Conservation (phyloP, 2,329 filamentous ascomycete species). For the Talaromyces marneffei region DNA sequence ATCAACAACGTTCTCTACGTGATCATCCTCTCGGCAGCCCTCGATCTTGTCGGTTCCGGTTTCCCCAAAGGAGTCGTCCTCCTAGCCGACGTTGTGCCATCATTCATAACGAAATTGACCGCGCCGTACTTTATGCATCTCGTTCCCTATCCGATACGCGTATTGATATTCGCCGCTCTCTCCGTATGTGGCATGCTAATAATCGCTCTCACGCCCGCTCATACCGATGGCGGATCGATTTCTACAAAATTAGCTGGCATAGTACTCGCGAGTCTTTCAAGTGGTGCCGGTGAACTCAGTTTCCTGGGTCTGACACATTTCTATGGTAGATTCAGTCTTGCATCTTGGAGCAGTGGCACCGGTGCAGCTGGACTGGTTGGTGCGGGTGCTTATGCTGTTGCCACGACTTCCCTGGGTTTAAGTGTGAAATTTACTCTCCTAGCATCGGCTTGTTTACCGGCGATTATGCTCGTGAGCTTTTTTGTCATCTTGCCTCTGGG, state of each 20-base stretch:
- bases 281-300: conserved; percentile 81
- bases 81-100: conserved; percentile 85
- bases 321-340: conserved; percentile 80
- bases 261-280: conserved; percentile 75
- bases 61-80: conserved; percentile 90
- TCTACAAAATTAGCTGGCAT: conserved; percentile 75
- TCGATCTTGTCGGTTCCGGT: conserved; percentile 82
- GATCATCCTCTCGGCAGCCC: conserved; percentile 88
- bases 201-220: conserved; percentile 69
- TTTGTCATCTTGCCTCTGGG: conserved; percentile 70
- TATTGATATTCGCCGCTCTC: conserved; percentile 66
- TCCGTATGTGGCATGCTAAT: conserved; percentile 85
- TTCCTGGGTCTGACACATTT: conserved; percentile 90
- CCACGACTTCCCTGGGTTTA: conserved; percentile 74
- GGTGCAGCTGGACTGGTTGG: conserved; percentile 83
- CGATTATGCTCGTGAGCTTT: conserved; percentile 76
- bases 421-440: conserved; percentile 69
- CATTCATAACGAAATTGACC: conserved; percentile 79
- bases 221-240: conserved; percentile 54
- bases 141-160: conserved; percentile 71
- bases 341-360: conserved; percentile 87
- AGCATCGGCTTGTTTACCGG: conserved; percentile 70
- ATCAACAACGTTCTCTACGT: conserved; percentile 99
- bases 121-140: conserved; percentile 91
- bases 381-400: conserved; percentile 77